Evolutionary conservation across 2,329 filamentous ascomycete species (phyloP).

Genomic region (Endothia cerciana): DNA sequence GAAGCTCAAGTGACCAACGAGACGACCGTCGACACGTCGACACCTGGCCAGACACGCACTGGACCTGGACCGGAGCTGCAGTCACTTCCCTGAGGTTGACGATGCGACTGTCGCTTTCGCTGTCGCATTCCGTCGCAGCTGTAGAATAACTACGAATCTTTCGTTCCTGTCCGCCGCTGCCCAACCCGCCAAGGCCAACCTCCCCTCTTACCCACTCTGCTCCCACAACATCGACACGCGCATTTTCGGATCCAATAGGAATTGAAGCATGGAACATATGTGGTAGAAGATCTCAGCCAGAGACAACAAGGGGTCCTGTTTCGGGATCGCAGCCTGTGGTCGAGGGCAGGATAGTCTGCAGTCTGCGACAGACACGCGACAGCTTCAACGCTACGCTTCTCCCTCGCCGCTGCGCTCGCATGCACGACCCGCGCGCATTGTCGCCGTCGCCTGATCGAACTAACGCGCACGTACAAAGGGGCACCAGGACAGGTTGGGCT

Average conservation of each 20-base stretch:
- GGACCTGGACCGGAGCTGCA: not conserved
- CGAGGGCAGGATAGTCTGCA: not conserved
- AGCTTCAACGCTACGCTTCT: conserved; percentile 10
- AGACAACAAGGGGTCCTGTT: conserved; percentile 10
- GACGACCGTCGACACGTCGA: conserved; percentile 3
- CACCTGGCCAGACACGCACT: not conserved
- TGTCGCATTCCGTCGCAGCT: conserved; percentile 4
- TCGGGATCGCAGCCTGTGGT: conserved; percentile 11
- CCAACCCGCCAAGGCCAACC: not conserved
- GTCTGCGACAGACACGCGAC: conserved; percentile 29
- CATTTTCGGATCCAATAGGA: not conserved
- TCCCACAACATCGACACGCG: not conserved
- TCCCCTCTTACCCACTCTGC: not conserved
- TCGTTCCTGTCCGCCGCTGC: conserved; percentile 11
- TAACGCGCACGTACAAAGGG: conserved; percentile 17
- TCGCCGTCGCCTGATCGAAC: not conserved
- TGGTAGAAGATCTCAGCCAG: conserved; percentile 14
- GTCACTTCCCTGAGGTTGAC: not conserved
- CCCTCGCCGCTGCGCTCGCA: conserved; percentile 14
- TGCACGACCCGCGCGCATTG: conserved; percentile 7
- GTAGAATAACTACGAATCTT: not conserved
- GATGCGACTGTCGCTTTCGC: conserved; percentile 16
- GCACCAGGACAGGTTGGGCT: not conserved
- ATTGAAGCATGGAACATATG: conserved; percentile 22
- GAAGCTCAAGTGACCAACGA: conserved; percentile 1